phyloP scores from a whole-genome alignment of 768 basidiomycete genomes.

The Pleurotus ostreatus region DNA sequence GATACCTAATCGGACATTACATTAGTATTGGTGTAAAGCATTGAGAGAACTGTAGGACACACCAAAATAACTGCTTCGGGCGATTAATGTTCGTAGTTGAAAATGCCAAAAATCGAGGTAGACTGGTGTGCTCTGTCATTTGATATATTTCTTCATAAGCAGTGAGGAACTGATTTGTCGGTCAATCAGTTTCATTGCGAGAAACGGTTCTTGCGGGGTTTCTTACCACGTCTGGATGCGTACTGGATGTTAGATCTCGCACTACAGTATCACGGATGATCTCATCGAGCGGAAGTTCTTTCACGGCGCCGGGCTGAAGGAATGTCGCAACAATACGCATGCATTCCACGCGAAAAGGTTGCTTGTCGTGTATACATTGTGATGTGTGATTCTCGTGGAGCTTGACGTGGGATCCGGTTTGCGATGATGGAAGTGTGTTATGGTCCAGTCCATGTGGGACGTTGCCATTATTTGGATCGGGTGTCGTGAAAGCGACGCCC shows the following conservation, averaged over 20 bases:
- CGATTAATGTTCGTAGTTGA: constrained; percentile 31
- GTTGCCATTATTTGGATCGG: constrained; percentile 8
- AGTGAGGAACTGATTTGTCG: constrained; percentile 31
- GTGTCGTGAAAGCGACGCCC: background rate
- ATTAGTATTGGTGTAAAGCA: background rate
- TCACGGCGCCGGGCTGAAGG: constrained; percentile 22
- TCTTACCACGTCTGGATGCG: constrained; percentile 33
- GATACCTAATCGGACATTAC: constrained; percentile 20
- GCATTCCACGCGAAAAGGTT: constrained; percentile 22
- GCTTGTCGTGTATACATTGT: constrained; percentile 5
- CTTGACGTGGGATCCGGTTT: constrained; percentile 12
- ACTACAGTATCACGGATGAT: constrained; percentile 23
- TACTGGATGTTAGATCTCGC: constrained; percentile 21
- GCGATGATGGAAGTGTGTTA: constrained; percentile 7
- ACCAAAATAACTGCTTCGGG: constrained; percentile 33
- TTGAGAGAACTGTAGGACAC: background rate
- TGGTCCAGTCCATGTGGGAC: background rate
- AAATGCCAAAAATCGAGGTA: constrained; percentile 27
- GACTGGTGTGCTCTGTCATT: constrained; percentile 22
- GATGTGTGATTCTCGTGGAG: constrained; percentile 14
- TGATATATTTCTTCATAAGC: constrained; percentile 29
- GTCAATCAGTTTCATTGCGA: background rate
- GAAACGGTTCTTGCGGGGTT: background rate
- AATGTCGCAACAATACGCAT: constrained; percentile 27
- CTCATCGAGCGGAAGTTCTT: constrained; percentile 24